Percentiles rank a stretch among this genome's conserved stretches.
phyloP scores from a whole-genome alignment of 345 rosid genomes.

The Raphanus sativus region DNA sequence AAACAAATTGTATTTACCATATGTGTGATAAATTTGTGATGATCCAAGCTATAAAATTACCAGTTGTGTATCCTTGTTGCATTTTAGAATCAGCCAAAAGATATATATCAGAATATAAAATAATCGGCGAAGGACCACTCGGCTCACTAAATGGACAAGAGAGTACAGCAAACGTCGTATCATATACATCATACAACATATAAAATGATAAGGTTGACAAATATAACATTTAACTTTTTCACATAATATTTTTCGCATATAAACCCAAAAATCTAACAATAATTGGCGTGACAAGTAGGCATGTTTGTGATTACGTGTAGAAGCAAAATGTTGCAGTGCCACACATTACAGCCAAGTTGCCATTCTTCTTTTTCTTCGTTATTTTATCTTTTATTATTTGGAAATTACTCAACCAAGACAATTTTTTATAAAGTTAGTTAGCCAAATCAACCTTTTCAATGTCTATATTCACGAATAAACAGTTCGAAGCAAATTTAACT shows the following conservation, averaged over 20 bases:
- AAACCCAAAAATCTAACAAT: slow-evolving; percentile 20
- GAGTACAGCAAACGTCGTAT: slow-evolving; percentile 17
- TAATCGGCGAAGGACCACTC: slow-evolving; percentile 11
- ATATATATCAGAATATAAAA: not conserved
- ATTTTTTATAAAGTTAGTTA: not conserved
- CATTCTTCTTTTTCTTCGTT: not conserved
- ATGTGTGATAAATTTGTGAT: not conserved
- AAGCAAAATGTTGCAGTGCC: slow-evolving; percentile 18
- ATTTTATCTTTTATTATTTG: not conserved
- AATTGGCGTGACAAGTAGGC: slow-evolving; percentile 29
- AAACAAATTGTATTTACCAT: not conserved
- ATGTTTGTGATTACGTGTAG: slow-evolving; percentile 30
- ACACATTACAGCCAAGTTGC: slow-evolving; percentile 33
- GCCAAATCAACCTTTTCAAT: not conserved
- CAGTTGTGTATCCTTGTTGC: not conserved
- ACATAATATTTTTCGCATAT: not conserved
- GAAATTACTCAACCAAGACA: not conserved
- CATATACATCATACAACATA: slow-evolving; percentile 25
- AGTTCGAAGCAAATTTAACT: not conserved
- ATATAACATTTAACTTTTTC: not conserved
- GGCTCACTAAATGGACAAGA: slow-evolving; percentile 6
- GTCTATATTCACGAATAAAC: not conserved
- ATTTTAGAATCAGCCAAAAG: not conserved
- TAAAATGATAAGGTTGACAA: slow-evolving; percentile 24
- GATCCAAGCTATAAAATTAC: not conserved